phyloP scores from a whole-genome alignment of 1,139 yeast genomes.

The Wickerhamomyces sp. region DNA sequence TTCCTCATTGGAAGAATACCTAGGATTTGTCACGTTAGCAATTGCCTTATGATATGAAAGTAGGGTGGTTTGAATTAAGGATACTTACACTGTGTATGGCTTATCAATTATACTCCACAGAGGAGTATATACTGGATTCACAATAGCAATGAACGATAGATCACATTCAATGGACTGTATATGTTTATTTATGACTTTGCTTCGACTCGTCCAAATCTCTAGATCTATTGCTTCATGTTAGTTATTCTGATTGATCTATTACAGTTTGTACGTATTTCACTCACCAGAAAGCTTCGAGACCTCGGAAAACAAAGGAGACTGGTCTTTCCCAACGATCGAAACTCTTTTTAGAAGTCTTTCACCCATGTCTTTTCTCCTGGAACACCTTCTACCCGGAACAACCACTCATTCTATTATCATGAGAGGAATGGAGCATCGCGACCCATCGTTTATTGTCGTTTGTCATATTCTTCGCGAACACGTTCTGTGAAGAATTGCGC shows the following conservation, averaged over 20 bases:
- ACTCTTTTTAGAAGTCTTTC: conserved; percentile 11
- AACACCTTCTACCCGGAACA: no score
- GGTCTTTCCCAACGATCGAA: not conserved
- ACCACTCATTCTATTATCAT: no score
- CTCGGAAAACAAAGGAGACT: not conserved
- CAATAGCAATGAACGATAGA: conserved; percentile 12
- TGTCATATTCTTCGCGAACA: not conserved
- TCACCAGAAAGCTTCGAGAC: conserved; percentile 3
- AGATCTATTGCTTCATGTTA: conserved; percentile 8
- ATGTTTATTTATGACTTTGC: conserved; percentile 21
- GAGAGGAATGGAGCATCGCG: no score
- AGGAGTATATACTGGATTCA: conserved; percentile 19
- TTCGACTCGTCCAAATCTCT: conserved; percentile 21
- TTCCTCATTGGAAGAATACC: conserved; percentile 15
- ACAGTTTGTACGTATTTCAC: not conserved
- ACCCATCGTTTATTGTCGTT: not conserved
- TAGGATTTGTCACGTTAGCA: not conserved
- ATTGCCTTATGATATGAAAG: not conserved
- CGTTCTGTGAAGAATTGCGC: not conserved
- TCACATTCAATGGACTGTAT: conserved; percentile 4
- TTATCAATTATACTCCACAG: conserved; percentile 24
- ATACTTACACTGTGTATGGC: conserved; percentile 22
- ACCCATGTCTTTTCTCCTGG: conserved; percentile 4
- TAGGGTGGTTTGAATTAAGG: not conserved
- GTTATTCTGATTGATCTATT: not conserved